Evolutionary conservation across 106 monocot genomes (phyloP), one percentile per base, ranked within the genome.

Genomic region (Dioscorea dumetorum): DNA sequence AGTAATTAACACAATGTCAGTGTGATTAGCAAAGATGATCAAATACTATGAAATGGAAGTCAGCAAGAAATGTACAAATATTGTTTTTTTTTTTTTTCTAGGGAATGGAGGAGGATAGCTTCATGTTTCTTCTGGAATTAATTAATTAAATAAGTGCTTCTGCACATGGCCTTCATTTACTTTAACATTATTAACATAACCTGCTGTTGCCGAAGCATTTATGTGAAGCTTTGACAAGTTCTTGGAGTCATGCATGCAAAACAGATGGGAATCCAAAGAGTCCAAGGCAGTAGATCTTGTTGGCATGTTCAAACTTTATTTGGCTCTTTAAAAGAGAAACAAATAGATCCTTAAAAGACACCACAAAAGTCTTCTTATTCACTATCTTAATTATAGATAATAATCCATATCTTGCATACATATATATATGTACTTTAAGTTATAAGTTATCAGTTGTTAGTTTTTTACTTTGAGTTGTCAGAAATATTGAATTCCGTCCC

Each of bases 221-320:
- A 54, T 54, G 54, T 54, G 54, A 19, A 54, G 54, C 18, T 54
- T 54, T 54, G 54, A 54, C 54, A 19, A 54, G 18, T 15, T 54
- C 54, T 54, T 54, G 54, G 54, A 54, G 54, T 54, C 54, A 54
- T 54, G 54, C 18, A 54, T 54, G 54, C 54, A 54, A 54, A 54
- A 41, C 41, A 3, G 10, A 41, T 41, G 41, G 41, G 41, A 41
- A 41, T 41, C 41, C 41, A 41, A 41, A 41, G 41, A 41, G 41
- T 41, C 41, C 41, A 41, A 41, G 0, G 41, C 10, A 41, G 41
- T 6, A 8, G 9, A 41, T 41, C 41, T 41, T 41, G 41, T 41
- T 41, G 41, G 41, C 41, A 41, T 41, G 41, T 41, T 41, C 41
- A 41, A 41, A 41, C 41, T 41, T 41, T 41, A 41, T 41, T 41